A percentile compares a stretch with the other conserved stretches of the same genome.
Evolutionary conservation across 352 stramenopile genomes (phyloP).

Genomic region (Pythium coloratum): DNA sequence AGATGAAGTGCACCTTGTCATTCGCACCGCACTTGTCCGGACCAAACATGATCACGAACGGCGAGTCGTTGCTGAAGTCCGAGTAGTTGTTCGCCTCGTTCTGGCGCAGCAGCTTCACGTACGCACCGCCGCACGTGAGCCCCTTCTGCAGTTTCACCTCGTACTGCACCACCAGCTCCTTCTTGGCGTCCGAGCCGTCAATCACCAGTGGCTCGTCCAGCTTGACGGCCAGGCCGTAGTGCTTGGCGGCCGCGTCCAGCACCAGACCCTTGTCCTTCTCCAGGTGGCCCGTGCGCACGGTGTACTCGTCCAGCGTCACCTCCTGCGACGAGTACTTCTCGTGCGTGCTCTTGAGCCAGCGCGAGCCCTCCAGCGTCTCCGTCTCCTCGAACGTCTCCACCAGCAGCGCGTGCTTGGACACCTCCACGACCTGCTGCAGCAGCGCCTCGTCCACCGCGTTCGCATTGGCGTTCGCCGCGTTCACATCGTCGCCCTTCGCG

Average conservation of each 20-base stretch:
- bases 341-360: conserved; percentile 83
- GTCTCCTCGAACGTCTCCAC: conserved; percentile 79
- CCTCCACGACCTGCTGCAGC: conserved; percentile 48
- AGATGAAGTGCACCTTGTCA: conserved; percentile 96
- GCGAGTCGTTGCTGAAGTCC: conserved; percentile 81
- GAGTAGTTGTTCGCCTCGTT: conserved; percentile 48
- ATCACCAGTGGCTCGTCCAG: conserved; percentile 63
- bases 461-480: conserved; percentile 1
- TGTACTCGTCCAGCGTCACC: conserved; percentile 66
- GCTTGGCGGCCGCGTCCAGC: conserved; percentile 64
- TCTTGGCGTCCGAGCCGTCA: conserved; percentile 61
- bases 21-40: conserved; percentile 93
- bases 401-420: conserved; percentile 58
- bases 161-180: conserved; percentile 94
- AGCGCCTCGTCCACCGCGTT: conserved; percentile 33
- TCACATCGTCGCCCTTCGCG: not conserved
- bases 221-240: conserved; percentile 81
- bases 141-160: conserved; percentile 93
- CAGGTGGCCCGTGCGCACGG: conserved; percentile 49
- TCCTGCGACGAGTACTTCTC: conserved; percentile 82
- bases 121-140: conserved; percentile 91
- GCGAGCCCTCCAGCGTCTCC: conserved; percentile 55
- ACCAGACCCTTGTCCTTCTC: conserved; percentile 71
- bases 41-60: conserved; percentile 96
- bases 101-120: conserved; percentile 92